Evolutionary conservation across 2,329 filamentous ascomycete genomes (phyloP), one percentile per base, ranked within the genome.

Genomic region (Hypoxylon sp.): DNA sequence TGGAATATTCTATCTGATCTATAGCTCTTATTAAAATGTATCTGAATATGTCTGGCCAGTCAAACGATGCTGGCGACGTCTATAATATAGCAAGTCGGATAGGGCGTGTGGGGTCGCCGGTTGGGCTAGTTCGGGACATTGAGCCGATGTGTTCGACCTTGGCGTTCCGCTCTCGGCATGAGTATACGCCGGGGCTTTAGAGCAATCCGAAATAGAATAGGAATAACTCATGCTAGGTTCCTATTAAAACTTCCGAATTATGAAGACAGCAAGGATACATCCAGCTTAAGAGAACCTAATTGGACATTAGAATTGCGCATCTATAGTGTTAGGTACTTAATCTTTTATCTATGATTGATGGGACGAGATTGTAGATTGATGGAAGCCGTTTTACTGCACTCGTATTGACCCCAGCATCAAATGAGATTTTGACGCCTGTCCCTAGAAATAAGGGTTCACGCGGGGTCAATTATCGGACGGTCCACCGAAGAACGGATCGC

Each of bases 91-190:
- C 32, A 34, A 34, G 36, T 45, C 28, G 28, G 30, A 59, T 53
- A 51, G 51, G 23, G 43, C 62, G n/a, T 55, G 60, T 50, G 63
- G 65, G 63, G 64, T 52, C 50, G 30, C 36, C 21, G 58, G 63
- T 52, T 63, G 65, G 46, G 64, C 45, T 50, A 52, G 46, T 71
- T 73, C 72, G 73, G 73, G 50, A 58, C 60, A 73, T 67, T 64
- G 6, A 60, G 56, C 72, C 73, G 73, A 74, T 25, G 46, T 70
- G 59, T 65, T 46, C 56, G 38, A 45, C 58, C 65, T 66, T 69
- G 58, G 60, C 58, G 10, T 62, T 69, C 70, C 68, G 68, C 41
- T 62, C 58, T 72, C 70, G 70, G 70, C 68, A 45, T 38, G 36
- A 60, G 14, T 57, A 57, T 57, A 49, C 28, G 11, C 38, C 38